These are phyloP conservation scores for Chlorella sorokiniana DNA, from an alignment of 139 green algal genomes.

Conservation along the genomic window DNA sequence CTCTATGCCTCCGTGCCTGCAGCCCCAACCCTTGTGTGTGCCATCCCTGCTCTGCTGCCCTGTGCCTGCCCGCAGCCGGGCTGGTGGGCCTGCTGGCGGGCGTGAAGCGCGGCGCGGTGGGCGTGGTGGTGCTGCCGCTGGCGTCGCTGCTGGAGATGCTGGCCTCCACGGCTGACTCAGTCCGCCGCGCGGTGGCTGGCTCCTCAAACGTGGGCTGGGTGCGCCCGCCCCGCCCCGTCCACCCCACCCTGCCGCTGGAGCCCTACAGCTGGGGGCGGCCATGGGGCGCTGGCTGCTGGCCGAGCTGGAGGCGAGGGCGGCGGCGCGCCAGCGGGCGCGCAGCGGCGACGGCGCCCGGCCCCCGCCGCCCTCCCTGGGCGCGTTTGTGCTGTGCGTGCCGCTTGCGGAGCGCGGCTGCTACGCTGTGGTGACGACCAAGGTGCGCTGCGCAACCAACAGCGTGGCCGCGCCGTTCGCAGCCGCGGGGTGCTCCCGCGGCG, in stretches of 20 bases:
- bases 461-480: neutral
- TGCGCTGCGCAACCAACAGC: neutral
- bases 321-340: neutral
- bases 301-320: conserved; percentile 18
- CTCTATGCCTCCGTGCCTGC: neutral
- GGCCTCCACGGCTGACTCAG: conserved; percentile 39
- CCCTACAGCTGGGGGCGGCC: conserved; percentile 50
- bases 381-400: conserved; percentile 47
- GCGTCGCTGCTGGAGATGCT: conserved; percentile 48
- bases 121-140: conserved; percentile 48
- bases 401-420: conserved; percentile 19
- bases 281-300: conserved; percentile 51
- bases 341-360: neutral
- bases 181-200: conserved; percentile 47
- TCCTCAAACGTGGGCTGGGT: conserved; percentile 36
- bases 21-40: neutral
- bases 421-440: conserved; percentile 42
- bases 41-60: neutral
- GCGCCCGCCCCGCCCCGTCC: conserved; percentile 38
- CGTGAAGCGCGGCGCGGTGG: conserved; percentile 34
- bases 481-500: neutral
- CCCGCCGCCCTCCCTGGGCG: neutral
- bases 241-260: conserved; percentile 28
- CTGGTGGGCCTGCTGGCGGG: conserved; percentile 42
- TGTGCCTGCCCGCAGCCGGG: conserved; percentile 14